These are phyloP conservation scores for Saussurea involucrata DNA, from an alignment of 129 eudicot species.

Conservation along the genomic window DNA sequence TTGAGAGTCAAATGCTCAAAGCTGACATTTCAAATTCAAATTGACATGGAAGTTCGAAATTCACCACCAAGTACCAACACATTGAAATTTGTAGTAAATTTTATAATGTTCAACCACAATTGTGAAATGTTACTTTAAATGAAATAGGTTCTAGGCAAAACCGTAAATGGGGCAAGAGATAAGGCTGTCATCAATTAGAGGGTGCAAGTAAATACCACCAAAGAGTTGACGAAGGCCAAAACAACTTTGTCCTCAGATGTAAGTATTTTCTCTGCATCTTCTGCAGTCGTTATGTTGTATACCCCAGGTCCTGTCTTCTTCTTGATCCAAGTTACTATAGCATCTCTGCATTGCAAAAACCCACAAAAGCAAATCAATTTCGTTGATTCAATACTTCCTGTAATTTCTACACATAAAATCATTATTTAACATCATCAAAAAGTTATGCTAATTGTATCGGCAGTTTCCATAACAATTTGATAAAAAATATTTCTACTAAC, in stretches of 20 bases:
- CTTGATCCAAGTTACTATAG: slow-evolving; percentile 81
- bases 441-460: not conserved
- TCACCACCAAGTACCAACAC: not conserved
- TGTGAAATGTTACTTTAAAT: not conserved
- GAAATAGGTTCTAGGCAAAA: not conserved
- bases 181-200: slow-evolving; percentile 2
- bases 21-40: not conserved
- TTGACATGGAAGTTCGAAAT: not conserved
- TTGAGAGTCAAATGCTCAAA: not conserved
- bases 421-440: not conserved
- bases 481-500: not conserved
- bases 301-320: slow-evolving; percentile 86
- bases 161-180: slow-evolving; percentile 5
- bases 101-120: not conserved
- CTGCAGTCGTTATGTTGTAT: slow-evolving; percentile 62
- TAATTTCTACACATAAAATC: not conserved
- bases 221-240: slow-evolving; percentile 69
- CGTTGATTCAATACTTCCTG: not conserved
- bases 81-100: not conserved
- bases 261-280: slow-evolving; percentile 75
- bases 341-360: slow-evolving; percentile 54
- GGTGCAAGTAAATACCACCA: slow-evolving; percentile 49
- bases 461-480: not conserved
- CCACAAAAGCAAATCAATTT: not conserved
- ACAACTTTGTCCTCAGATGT: slow-evolving; percentile 61